Evolutionary conservation across 257 asterid species (phyloP), one percentile per base, ranked within the genome.

Genomic region (Hygrophila difformis): DNA sequence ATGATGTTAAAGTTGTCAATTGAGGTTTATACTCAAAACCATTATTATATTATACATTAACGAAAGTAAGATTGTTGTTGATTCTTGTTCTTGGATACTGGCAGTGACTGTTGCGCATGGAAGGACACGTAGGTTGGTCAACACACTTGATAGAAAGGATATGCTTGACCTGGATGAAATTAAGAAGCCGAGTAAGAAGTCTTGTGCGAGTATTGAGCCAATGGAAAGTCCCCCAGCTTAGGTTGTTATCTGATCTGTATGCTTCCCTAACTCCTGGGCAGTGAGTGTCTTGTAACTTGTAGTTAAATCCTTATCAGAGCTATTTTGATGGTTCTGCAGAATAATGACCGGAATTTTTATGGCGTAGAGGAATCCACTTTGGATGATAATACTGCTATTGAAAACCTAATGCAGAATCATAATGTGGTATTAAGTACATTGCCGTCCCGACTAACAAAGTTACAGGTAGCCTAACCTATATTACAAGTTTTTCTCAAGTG

Each of bases 101-200:
- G 50, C 86, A 85, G 94, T 85, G 71, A 73, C 86, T 22, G 83
- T 85, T 66, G 77, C 71, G 55, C 81, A 53, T 50, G 98, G 98
- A 72, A 75, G 94, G 77, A 89, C 98, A 0, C 93, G 96, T 41
- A 77, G 88, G 63, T 61, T 82, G 74, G 98, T 89, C 60, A 92
- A 89, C 77, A 89, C 88, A 60, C 82, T 89, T 68, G 98, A 89
- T 55, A 74, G 59, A 59, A 75, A 73, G 60, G 94, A 85, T 60
- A 73, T 46, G 17, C 2, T 47, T 20, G 73, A 48, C 15, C 64
- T 50, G 37, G 73, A 53, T 64, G 96, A 82, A 58, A 54, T 40
- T 55, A 50, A 49, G 49, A 45, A 49, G 7, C 73, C 78, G 24
- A 69, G 63, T 49, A 38, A 6, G 34, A 65, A 53, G 63, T 59